Percentiles rank a stretch among this genome's conserved stretches.
These are phyloP conservation scores for Acacia crassicarpa DNA, from an alignment of 306 rosid species.

Conservation along the genomic window DNA sequence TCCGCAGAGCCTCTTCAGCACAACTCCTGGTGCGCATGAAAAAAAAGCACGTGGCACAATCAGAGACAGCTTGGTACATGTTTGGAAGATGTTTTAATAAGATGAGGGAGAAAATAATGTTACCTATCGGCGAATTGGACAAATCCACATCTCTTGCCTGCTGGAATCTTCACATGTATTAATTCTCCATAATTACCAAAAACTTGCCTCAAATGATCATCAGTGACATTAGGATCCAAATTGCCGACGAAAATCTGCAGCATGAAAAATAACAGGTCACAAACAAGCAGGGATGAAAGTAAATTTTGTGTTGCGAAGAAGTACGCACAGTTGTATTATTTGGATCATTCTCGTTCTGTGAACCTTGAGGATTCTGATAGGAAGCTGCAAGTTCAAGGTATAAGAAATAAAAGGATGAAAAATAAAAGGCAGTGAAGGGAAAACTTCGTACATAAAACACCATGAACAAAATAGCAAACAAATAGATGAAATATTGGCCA, in stretches of 20 bases:
- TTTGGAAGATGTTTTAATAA: background rate
- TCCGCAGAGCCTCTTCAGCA: conserved; percentile 85
- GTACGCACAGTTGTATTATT: conserved; percentile 94
- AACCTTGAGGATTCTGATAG: conserved; percentile 84
- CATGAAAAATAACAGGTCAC: conserved; percentile 28
- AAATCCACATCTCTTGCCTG: conserved; percentile 95
- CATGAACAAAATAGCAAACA: background rate
- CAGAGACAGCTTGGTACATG: background rate
- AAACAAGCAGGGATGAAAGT: conserved; percentile 6
- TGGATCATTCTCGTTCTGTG: conserved; percentile 92
- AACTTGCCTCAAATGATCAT: conserved; percentile 90
- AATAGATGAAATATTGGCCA: background rate
- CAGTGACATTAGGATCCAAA: conserved; percentile 84
- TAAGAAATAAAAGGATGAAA: conserved; percentile 32
- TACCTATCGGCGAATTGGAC: conserved; percentile 93
- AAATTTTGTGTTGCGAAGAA: conserved; percentile 29
- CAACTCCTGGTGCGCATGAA: conserved; percentile 55
- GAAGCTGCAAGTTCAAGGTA: conserved; percentile 75
- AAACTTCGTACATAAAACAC: background rate
- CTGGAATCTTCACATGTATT: conserved; percentile 90
- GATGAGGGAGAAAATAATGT: conserved; percentile 12
- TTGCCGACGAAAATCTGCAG: conserved; percentile 91
- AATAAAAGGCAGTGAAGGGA: conserved; percentile 9
- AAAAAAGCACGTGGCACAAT: background rate
- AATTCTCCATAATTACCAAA: conserved; percentile 82